These are phyloP conservation scores for Tillandsia fasciculata DNA, from an alignment of 176 grass and related monocot genomes.

Conservation along the genomic window DNA sequence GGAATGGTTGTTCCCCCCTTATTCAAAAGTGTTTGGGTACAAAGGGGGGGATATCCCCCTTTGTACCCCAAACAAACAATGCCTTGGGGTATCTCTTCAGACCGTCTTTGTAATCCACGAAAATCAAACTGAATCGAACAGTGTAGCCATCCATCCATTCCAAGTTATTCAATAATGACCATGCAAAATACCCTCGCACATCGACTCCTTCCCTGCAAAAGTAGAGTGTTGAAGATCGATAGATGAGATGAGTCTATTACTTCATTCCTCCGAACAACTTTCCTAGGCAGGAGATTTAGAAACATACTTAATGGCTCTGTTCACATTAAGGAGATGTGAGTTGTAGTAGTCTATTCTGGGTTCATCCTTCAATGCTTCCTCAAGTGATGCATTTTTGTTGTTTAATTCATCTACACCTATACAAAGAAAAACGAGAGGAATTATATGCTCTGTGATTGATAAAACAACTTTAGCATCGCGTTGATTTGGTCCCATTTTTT, in stretches of 20 bases:
- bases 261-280: too few species aligned
- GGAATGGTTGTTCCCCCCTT: too few species aligned
- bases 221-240: not conserved
- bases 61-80: too few species aligned
- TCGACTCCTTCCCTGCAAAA: conserved; percentile 19
- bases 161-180: conserved; percentile 23
- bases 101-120: conserved; percentile 13
- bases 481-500: not conserved
- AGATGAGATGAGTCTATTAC: not conserved
- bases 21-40: too few species aligned
- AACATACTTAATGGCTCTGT: too few species aligned
- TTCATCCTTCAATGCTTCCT: not conserved
- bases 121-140: conserved; percentile 17
- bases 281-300: too few species aligned
- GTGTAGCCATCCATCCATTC: conserved; percentile 18
- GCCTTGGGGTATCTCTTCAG: conserved; percentile 21
- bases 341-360: too few species aligned
- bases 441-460: not conserved
- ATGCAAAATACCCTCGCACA: conserved; percentile 22
- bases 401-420: conserved; percentile 33
- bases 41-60: too few species aligned
- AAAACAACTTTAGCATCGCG: not conserved
- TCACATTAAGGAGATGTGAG: too few species aligned
- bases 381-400: conserved; percentile 24
- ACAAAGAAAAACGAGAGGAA: not conserved